Evolutionary conservation across 2,329 filamentous ascomycete species (phyloP), one percentile per base, ranked within the genome.

Genomic region (Phaeophleospora eucalypticola): DNA sequence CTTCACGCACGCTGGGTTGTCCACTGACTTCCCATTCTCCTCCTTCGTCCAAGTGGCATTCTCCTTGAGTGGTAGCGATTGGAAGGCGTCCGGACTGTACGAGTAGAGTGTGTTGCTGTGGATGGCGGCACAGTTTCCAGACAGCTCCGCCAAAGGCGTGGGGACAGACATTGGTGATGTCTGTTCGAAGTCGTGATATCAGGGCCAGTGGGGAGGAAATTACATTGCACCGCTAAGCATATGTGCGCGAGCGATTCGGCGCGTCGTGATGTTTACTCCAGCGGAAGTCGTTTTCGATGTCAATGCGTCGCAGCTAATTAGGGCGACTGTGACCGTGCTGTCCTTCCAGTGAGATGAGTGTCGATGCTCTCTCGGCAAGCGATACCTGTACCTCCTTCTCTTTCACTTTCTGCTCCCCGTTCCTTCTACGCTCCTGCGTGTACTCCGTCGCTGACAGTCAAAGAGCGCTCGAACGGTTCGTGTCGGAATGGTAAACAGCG

Each of bases 101-200:
- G 86, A 83, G 71, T 94, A 97, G 43, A 97, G 80, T 10, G 83
- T 89, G 66, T 89, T 83, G 64, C 89, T 76, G 72, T 87, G 76
- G 52, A 96, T 78, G 62, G 86, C 81, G 48, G 89, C 89, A 70
- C 91, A 97, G 61, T 87, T 83, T 68, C 84, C 82, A 66, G 82
- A 79, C 65, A 96, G 72, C 53, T 83, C 74, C 63, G 82, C 77
- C 43, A 79, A 72, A 43, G 89, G 89, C 62, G 81, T 71, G 40
- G 89, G 88, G 46, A 84, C 74, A 62, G 82, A 73, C 89, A 94
- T 94, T 39, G 47, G 47, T 12, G 24, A 12, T 29, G 7, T 29
- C 24, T 29, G 24, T 12, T 6, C 24, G 34, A 38, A 38, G 40
- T 50, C 46, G 49, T n/a, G n/a, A n/a, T n/a, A n/a, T n/a, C n/a